These are phyloP conservation scores for Poa pratensis DNA, from an alignment of 176 grass and related monocot species.

Conservation along the genomic window DNA sequence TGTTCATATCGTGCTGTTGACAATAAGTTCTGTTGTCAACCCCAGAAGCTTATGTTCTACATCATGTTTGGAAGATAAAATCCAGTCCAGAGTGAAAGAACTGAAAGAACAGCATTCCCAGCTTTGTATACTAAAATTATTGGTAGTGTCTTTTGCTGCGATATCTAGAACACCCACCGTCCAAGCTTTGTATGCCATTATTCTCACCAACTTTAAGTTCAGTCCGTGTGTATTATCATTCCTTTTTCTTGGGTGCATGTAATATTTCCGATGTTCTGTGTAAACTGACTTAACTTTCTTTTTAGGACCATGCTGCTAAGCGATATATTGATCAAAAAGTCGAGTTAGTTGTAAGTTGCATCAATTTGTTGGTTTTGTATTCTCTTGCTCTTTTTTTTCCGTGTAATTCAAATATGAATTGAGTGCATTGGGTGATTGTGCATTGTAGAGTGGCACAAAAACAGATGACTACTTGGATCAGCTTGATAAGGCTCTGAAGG, in stretches of 20 bases:
- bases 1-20: background rate
- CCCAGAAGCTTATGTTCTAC: background rate
- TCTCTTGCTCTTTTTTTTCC: background rate
- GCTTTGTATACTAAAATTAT: background rate
- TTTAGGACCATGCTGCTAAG: slow-evolving; percentile 74
- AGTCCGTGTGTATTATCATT: slow-evolving; percentile 33
- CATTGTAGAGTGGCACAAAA: slow-evolving; percentile 70
- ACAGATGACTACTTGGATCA: slow-evolving; percentile 84
- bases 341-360: slow-evolving; percentile 70
- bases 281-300: slow-evolving; percentile 39
- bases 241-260: background rate
- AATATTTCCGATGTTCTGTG: background rate
- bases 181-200: background rate
- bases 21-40: slow-evolving; percentile 6
- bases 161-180: background rate
- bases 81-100: background rate
- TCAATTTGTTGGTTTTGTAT: slow-evolving; percentile 1
- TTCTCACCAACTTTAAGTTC: background rate
- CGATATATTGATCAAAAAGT: slow-evolving; percentile 87
- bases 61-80: slow-evolving; percentile 12
- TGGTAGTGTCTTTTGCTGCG: background rate
- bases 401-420: slow-evolving; percentile 11
- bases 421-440: slow-evolving; percentile 36
- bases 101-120: background rate
- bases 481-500: slow-evolving; percentile 87